Conservation (phyloP, 345 rosid species). For the Bretschneidera sinensis region DNA sequence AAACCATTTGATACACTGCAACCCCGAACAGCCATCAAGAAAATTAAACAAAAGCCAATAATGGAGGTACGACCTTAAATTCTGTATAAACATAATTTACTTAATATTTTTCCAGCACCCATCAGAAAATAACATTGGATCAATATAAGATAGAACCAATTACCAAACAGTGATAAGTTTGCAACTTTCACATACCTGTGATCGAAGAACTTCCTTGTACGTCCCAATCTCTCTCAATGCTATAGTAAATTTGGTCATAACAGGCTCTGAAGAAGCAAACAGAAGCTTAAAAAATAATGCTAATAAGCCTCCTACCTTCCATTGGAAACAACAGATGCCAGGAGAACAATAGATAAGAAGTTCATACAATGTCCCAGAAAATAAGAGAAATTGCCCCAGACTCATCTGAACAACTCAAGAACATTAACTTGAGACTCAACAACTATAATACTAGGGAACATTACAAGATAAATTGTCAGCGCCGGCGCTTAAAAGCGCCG, state of each 20-base stretch:
- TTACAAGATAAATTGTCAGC: no score
- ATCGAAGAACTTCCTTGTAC: conserved; percentile 94
- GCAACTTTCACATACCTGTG: conserved; percentile 52
- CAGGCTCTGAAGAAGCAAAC: conserved; percentile 63
- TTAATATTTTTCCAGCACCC: background rate
- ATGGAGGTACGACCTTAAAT: background rate
- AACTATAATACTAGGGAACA: no score
- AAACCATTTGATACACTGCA: no score
- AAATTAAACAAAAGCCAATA: background rate
- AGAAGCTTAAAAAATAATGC: conserved; percentile 18
- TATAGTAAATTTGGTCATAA: conserved; percentile 98
- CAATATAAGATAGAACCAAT: background rate
- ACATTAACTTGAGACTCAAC: background rate
- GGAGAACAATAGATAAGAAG: background rate
- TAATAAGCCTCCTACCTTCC: background rate
- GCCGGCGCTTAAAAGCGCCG: no score
- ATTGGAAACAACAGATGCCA: no score
- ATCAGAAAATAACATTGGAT: background rate
- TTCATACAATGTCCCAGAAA: background rate
- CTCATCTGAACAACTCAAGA: background rate
- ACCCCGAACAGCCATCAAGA: background rate
- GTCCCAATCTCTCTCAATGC: conserved; percentile 99
- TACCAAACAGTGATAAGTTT: background rate
- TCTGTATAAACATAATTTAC: background rate
- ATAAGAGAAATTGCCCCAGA: background rate